Evolutionary conservation across 768 basidiomycete species (phyloP), one percentile per base, ranked within the genome.

Genomic region (Pleurotus salmoneostramineus): DNA sequence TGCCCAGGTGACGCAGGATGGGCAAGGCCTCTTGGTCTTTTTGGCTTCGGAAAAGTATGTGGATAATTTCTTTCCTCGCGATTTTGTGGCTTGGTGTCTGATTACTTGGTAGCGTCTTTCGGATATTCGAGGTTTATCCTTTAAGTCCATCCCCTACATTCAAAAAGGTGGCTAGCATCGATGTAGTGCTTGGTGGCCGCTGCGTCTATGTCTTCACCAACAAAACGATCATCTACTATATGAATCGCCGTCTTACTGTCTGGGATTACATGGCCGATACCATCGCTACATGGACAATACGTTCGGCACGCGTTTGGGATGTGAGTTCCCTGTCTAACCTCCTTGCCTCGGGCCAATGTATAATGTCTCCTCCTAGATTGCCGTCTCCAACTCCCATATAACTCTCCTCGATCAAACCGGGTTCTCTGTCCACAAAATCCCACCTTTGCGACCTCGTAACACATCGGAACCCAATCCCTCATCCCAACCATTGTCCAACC

Each of bases 281-380:
- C 15, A 44, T 47, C 31, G 33, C 48, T 14, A 57, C 12, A 14
- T 69, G 68, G 66, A 56, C 35, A 8, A 60, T 64, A 4, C 56
- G 47, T 11, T 40, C 34, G 6, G 36, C 27, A 0, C 36, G 21
- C 11, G 52, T 57, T 48, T 47, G 40, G 31, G 59, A 60, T 34
- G 61, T 62, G 40, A 40, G 61, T 62, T 35, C 14, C 8, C 36
- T 35, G 2, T 27, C 21, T 27, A 27, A 27, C 21, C 21, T 27
- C 21, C 21, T 56, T 36, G 34, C 44, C 49, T 46, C 6, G 32
- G 5, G n/a, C 14, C 8, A 5, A 12, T 33, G 5, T 14, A 3
- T 7, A 6, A 6, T n/a, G 12, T 43, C 4, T 45, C 6, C 4
- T 34, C 5, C 2, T 46, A 62, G 61, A 48, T 60, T 7, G 31